phyloP scores from a whole-genome alignment of 2,329 filamentous ascomycete genomes.

The Aspergillus caelatus region DNA sequence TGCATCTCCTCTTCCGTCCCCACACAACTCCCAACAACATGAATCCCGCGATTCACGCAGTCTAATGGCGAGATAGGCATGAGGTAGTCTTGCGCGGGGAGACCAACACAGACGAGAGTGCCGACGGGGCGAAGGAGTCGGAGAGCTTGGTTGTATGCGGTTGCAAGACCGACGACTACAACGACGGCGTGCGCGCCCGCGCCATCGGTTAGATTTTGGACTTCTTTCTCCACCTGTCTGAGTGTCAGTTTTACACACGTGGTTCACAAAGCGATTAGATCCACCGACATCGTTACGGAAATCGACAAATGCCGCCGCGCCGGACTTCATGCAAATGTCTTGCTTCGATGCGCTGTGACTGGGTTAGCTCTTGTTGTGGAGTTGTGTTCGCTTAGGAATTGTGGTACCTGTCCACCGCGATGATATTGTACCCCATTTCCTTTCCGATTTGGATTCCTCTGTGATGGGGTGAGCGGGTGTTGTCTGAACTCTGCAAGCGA shows the following conservation, averaged over 20 bases:
- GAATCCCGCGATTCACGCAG: conserved; percentile 38
- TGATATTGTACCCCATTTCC: conserved; percentile 15
- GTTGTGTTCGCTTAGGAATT: too few relatives aligned
- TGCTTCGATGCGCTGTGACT: conserved; percentile 18
- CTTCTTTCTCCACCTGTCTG: neutral
- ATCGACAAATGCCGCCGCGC: conserved; percentile 24
- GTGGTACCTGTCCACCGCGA: conserved; percentile 8
- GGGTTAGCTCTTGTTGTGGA: neutral
- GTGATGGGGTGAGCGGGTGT: neutral
- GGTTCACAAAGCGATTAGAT: too few relatives aligned
- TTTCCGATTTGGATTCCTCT: conserved; percentile 17
- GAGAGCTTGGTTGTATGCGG: conserved; percentile 41
- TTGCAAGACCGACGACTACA: conserved; percentile 41
- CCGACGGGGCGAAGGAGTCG: conserved; percentile 40
- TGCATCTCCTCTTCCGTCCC: conserved; percentile 44
- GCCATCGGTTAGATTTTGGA: conserved; percentile 33
- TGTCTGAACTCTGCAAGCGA: neutral
- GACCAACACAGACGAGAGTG: conserved; percentile 44
- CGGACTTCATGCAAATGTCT: conserved; percentile 20
- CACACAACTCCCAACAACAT: conserved; percentile 40
- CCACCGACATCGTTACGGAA: conserved; percentile 28
- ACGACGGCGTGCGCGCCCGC: conserved; percentile 45
- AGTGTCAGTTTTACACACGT: neutral
- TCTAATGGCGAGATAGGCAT: conserved; percentile 45
- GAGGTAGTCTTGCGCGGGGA: conserved; percentile 41